phyloP scores from a whole-genome alignment of 208 protist genomes.

The Wallacemonas sp. region DNA sequence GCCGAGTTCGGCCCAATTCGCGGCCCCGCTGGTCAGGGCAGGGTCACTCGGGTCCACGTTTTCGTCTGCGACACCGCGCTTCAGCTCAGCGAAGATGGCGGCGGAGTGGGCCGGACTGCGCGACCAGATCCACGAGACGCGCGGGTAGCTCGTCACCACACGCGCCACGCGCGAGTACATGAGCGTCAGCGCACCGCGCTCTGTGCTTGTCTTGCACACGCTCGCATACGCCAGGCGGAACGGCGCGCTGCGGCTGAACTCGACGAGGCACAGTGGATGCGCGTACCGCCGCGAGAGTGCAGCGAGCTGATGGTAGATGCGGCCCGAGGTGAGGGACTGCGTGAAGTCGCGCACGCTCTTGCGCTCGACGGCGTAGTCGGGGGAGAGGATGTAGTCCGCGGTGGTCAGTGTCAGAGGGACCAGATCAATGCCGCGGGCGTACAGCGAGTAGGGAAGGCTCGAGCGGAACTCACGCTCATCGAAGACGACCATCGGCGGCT shows the following conservation, averaged over 20 bases:
- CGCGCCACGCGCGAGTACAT: slow-evolving; percentile 64
- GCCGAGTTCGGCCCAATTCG: slow-evolving; percentile 25
- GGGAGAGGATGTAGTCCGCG: slow-evolving; percentile 83
- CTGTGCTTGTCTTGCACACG: neutral
- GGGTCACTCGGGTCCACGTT: slow-evolving; percentile 67
- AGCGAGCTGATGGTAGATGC: slow-evolving; percentile 72
- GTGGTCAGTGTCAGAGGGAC: slow-evolving; percentile 79
- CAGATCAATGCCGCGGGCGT: slow-evolving; percentile 67
- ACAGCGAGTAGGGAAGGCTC: slow-evolving; percentile 73
- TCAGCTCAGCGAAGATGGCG: slow-evolving; percentile 63
- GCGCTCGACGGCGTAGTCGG: slow-evolving; percentile 77
- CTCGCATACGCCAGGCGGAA: slow-evolving; percentile 51
- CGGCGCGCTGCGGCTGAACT: slow-evolving; percentile 62
- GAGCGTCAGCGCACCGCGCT: slow-evolving; percentile 5
- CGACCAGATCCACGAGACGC: slow-evolving; percentile 70
- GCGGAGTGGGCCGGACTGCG: slow-evolving; percentile 75
- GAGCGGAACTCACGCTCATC: slow-evolving; percentile 89
- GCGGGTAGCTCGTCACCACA: slow-evolving; percentile 63
- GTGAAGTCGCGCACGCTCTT: slow-evolving; percentile 81
- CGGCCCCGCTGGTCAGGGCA: slow-evolving; percentile 46
- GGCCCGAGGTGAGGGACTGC: slow-evolving; percentile 61
- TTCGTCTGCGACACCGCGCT: slow-evolving; percentile 48
- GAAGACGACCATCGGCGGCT: slow-evolving; percentile 67
- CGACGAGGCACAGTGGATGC: slow-evolving; percentile 70
- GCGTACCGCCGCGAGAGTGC: slow-evolving; percentile 62